Evolutionary conservation across 1,284 basidiomycete species (phyloP), one percentile per base, ranked within the genome.

Genomic region (Puccinia hordei): DNA sequence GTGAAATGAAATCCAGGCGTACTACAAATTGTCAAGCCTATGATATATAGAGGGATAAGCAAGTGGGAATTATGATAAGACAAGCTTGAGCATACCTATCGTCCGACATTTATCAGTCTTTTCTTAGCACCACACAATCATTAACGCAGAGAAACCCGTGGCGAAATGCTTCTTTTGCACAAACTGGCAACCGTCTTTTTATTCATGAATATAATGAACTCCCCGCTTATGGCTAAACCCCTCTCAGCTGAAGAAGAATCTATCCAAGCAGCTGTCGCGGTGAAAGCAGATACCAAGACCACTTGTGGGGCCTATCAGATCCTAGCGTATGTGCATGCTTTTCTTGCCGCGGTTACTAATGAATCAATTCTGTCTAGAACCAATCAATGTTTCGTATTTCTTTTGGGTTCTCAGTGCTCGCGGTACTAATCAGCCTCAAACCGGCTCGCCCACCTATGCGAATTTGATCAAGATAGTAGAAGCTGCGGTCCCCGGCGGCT

Each of bases 361-460:
- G 6, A 10, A 17, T 65, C 3, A 66, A 44, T 24, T 46, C 12
- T 19, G 5, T 41, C 4, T 66, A 30, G 35, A 46, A 19, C 24
- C 27, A 8, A 66, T 35, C 24, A 35, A 44, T 41, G 2, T 41
- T 46, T 41, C n/a, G 10, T 59, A 1, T 12, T 59, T 24, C 9
- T 12, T 59, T 24, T 59, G 3, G 30, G 24, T 17, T 38, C 19
- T 24, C 8, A 77, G 74, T 53, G 61, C 63, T 24, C 59, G 74
- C 22, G 74, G 63, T 6, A 78, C 75, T 15, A 27, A n/a, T 38
- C 49, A 78, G 24, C n/a, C 44, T 30, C 75, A 78, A 69, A 53
- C 6, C 17, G 51, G 51, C 35, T 53, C 63, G 17, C 44, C n/a
- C 27, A 51, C 35, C 41, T 78, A 78, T 30, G 46, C 65, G 0